Evolutionary conservation across 2,329 filamentous ascomycete species (phyloP), one percentile per base, ranked within the genome.

Genomic region (Sporothrix pallida): DNA sequence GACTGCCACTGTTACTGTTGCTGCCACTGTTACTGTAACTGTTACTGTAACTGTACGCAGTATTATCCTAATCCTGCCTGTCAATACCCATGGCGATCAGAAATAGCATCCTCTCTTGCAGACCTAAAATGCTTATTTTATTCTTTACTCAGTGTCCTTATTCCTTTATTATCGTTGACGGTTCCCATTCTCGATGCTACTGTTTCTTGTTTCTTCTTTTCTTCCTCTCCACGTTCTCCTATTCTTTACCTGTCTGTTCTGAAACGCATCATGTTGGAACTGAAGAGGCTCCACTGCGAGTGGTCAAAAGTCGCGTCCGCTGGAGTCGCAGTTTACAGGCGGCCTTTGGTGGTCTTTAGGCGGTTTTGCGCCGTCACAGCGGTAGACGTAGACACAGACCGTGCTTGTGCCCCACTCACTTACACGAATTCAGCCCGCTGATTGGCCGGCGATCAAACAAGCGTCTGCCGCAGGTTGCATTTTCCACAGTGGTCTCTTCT

Each of bases 361-460:
- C 37, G 17, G n/a, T 20, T 13, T 46, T 63, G 37, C 2, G n/a
- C n/a, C n/a, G n/a, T n/a, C n/a, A n/a, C n/a, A n/a, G n/a, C n/a
- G n/a, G n/a, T n/a, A n/a, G n/a, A n/a, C n/a, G n/a, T n/a, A n/a
- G 10, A 31, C 54, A 13, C 6, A 15, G 26, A 8, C 7, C 26
- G 44, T 17, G 26, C 2, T 37, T 37, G 9, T 15, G 42, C 20
- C 20, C 42, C 48, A 52, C 31, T 56, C 70, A 72, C 70, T 67
- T 65, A 72, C 31, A 72, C 60, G 26, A 48, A 56, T 23, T 6
- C 17, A 13, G 52, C 15, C n/a, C 9, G 62, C 71, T 72, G 62
- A 72, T 74, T 71, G 73, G 69, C 69, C 31, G 73, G 6, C 69
- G 23, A 71, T 71, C 68, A 71, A 58, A 67, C 72, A 3, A 31